These are phyloP conservation scores for Purpureocillium lavendulum DNA, from an alignment of 2,329 filamentous ascomycete species.

Conservation along the genomic window DNA sequence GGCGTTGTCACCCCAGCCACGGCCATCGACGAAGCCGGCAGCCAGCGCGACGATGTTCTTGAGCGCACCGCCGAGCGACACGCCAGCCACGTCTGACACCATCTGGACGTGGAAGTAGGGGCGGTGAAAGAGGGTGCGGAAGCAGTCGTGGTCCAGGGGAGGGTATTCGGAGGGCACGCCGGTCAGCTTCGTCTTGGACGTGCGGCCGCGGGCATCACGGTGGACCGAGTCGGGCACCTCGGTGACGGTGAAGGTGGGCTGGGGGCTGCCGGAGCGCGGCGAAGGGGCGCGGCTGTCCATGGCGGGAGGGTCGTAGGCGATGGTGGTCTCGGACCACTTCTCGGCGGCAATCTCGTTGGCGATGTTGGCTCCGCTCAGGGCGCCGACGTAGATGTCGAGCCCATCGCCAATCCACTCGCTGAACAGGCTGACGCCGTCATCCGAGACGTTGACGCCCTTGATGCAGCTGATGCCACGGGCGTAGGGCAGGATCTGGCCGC, in stretches of 20 bases:
- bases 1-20: constrained; percentile 96
- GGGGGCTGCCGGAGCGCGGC: constrained; percentile 36
- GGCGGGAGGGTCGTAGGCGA: constrained; percentile 87
- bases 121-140: constrained; percentile 84
- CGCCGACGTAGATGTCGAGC: constrained; percentile 92
- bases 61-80: constrained; percentile 85
- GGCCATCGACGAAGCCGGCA: constrained; percentile 88
- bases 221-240: constrained; percentile 53
- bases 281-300: constrained; percentile 73
- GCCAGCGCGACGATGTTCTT: constrained; percentile 97
- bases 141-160: constrained; percentile 73
- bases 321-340: constrained; percentile 95
- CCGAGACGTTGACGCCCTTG: constrained; percentile 91
- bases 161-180: constrained; percentile 77
- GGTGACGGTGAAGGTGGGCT: constrained; percentile 39
- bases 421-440: constrained; percentile 80
- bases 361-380: constrained; percentile 92
- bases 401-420: constrained; percentile 89
- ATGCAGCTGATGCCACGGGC: constrained; percentile 95
- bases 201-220: constrained; percentile 59
- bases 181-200: constrained; percentile 61
- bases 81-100: constrained; percentile 90
- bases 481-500: constrained; percentile 83
- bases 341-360: constrained; percentile 89
- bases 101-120: constrained; percentile 97